Conservation (phyloP, 768 basidiomycete species). For the Naganishia antarctica region DNA sequence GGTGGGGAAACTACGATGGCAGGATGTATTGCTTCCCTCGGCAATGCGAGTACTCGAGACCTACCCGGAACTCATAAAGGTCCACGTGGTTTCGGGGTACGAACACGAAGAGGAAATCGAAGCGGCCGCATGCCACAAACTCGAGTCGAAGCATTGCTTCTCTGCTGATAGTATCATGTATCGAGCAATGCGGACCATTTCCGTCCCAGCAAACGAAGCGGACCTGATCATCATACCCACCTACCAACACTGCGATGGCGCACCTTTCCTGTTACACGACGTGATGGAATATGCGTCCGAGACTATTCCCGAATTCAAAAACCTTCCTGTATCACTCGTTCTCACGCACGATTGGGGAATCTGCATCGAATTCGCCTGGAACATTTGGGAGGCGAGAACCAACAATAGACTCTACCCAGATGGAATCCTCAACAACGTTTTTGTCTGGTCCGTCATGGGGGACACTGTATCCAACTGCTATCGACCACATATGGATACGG, state of each 20-base stretch:
- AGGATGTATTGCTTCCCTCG: slow-evolving; percentile 41
- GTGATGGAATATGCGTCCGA: slow-evolving; percentile 35
- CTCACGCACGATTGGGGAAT: slow-evolving; percentile 50
- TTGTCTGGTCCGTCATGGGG: slow-evolving; percentile 48
- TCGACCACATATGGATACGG: slow-evolving; percentile 48
- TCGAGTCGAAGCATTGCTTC: slow-evolving; percentile 44
- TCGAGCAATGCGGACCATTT: slow-evolving; percentile 39
- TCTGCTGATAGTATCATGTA: slow-evolving; percentile 48
- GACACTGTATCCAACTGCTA: slow-evolving; percentile 49
- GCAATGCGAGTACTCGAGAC: slow-evolving; percentile 37
- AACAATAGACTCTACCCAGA: slow-evolving; percentile 36
- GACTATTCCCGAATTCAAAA: slow-evolving; percentile 36
- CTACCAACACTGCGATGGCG: slow-evolving; percentile 44
- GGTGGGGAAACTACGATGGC: slow-evolving; percentile 37
- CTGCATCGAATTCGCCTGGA: slow-evolving; percentile 46
- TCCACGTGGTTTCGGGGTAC: slow-evolving; percentile 45
- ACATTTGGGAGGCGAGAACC: slow-evolving; percentile 43
- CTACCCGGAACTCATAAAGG: slow-evolving; percentile 39
- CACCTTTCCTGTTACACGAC: slow-evolving; percentile 38
- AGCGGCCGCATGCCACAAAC: slow-evolving; percentile 38
- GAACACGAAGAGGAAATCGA: slow-evolving; percentile 38
- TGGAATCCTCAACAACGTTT: slow-evolving; percentile 40
- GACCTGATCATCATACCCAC: slow-evolving; percentile 46
- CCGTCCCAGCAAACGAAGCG: slow-evolving; percentile 45
- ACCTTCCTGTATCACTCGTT: slow-evolving; percentile 35